phyloP scores from a whole-genome alignment of 257 asterid genomes.

The Rehmannia glutinosa region DNA sequence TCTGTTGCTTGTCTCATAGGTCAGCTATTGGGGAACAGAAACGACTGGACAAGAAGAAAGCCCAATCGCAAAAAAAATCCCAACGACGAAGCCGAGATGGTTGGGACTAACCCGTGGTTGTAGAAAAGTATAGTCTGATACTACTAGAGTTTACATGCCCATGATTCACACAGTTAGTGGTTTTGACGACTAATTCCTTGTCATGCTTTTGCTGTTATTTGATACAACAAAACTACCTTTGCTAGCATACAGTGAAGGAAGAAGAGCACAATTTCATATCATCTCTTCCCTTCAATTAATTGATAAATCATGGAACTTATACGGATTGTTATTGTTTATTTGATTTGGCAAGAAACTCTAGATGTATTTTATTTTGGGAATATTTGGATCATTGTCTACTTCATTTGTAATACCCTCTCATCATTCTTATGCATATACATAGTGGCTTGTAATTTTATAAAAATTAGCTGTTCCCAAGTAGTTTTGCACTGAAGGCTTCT shows the following conservation, averaged over 20 bases:
- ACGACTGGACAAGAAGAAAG: constrained; percentile 61
- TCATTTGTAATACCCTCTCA: too few relatives aligned
- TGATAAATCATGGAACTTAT: neutral
- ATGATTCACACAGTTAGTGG: neutral
- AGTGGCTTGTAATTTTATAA: too few relatives aligned
- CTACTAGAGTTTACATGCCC: neutral
- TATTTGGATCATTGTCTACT: neutral
- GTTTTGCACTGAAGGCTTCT: too few relatives aligned
- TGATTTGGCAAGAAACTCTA: neutral
- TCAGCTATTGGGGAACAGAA: constrained; percentile 70
- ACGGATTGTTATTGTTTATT: neutral
- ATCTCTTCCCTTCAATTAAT: neutral
- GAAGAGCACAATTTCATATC: neutral
- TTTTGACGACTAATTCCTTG: neutral
- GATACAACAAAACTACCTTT: neutral
- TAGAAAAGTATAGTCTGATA: neutral
- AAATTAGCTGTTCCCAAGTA: too few relatives aligned
- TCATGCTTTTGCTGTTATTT: neutral
- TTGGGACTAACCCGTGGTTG: constrained; percentile 36
- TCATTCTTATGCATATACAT: too few relatives aligned
- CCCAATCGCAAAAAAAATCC: constrained; percentile 58
- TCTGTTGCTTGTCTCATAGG: constrained; percentile 33
- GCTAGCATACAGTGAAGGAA: constrained; percentile 13
- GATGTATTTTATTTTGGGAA: neutral
- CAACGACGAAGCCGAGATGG: constrained; percentile 51